Conservation (phyloP, 2,329 filamentous ascomycete genomes). For the Penicillium sclerotiorum region DNA sequence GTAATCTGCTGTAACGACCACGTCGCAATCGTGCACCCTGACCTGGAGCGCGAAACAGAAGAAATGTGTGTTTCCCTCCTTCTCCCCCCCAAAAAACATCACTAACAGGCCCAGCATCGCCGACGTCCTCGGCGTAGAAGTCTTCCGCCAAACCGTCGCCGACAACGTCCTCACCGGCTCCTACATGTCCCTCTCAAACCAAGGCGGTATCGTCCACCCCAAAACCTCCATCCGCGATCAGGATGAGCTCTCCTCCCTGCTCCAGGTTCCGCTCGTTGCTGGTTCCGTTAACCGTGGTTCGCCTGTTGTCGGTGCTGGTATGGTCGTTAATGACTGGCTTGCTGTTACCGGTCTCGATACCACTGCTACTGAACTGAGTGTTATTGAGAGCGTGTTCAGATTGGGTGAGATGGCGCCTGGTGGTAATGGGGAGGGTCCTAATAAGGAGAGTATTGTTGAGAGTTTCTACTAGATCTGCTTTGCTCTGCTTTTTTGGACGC, state of each 20-base stretch:
- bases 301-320: conserved; percentile 92
- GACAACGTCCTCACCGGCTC: conserved; percentile 95
- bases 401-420: conserved; percentile 76
- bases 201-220: conserved; percentile 94
- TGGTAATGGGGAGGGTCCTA: conserved; percentile 61
- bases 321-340: conserved; percentile 98
- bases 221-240: conserved; percentile 98
- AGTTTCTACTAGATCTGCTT: conserved; percentile 78
- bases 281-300: conserved; percentile 91
- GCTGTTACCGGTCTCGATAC: conserved; percentile 92
- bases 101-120: conserved; percentile 60
- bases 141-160: conserved; percentile 80
- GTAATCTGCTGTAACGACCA: conserved; percentile 97
- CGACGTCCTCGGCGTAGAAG: conserved; percentile 72
- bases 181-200: conserved; percentile 96
- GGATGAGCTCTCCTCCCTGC: conserved; percentile 88
- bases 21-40: conserved; percentile 93
- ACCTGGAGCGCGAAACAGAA: conserved; percentile 95
- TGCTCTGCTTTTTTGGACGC: neutral
- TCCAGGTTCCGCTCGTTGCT: conserved; percentile 94
- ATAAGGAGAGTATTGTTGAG: conserved; percentile 99
- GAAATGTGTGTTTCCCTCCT: conserved; percentile 65
- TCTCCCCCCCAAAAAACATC: neutral
- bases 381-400: conserved; percentile 94
- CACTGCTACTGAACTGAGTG: conserved; percentile 94